Conservation (phyloP, 2,329 filamentous ascomycete genomes). For the Aspergillus sp. region DNA sequence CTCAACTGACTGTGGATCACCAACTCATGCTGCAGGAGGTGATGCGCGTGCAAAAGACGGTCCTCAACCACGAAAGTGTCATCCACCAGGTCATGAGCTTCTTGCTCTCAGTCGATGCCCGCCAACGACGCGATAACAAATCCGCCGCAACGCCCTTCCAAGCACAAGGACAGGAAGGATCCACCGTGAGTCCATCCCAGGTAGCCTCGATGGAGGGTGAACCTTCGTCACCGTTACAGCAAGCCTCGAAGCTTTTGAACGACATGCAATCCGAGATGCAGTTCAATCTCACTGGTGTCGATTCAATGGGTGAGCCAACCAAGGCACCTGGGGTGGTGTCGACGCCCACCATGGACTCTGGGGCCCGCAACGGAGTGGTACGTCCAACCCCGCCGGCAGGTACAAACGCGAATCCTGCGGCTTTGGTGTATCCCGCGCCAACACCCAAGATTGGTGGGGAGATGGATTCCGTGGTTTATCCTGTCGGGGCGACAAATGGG, state of each 20-base stretch:
- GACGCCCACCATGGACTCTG: slow-evolving; percentile 49
- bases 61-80: slow-evolving; percentile 62
- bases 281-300: slow-evolving; percentile 55
- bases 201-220: slow-evolving; percentile 49
- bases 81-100: slow-evolving; percentile 65
- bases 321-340: slow-evolving; percentile 49
- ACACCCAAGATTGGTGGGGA: slow-evolving; percentile 44
- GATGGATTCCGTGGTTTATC: slow-evolving; percentile 71
- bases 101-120: slow-evolving; percentile 56
- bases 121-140: slow-evolving; percentile 55
- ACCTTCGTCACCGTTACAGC: slow-evolving; percentile 59
- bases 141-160: slow-evolving; percentile 28
- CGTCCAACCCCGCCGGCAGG: slow-evolving; percentile 32
- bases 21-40: slow-evolving; percentile 57
- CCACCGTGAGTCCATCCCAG: slow-evolving; percentile 40
- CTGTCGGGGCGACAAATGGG: slow-evolving; percentile 79
- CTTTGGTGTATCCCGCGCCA: slow-evolving; percentile 35
- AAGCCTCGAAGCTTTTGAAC: slow-evolving; percentile 57
- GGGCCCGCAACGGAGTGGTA: slow-evolving; percentile 36
- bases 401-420: slow-evolving; percentile 40
- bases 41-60: slow-evolving; percentile 59
- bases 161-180: slow-evolving; percentile 32
- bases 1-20: slow-evolving; percentile 63
- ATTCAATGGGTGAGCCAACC: slow-evolving; percentile 55
- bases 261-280: slow-evolving; percentile 59